Evolutionary conservation across 208 protist genomes (phyloP), one percentile per base, ranked within the genome.

Genomic region (Leishmania braziliensis): DNA sequence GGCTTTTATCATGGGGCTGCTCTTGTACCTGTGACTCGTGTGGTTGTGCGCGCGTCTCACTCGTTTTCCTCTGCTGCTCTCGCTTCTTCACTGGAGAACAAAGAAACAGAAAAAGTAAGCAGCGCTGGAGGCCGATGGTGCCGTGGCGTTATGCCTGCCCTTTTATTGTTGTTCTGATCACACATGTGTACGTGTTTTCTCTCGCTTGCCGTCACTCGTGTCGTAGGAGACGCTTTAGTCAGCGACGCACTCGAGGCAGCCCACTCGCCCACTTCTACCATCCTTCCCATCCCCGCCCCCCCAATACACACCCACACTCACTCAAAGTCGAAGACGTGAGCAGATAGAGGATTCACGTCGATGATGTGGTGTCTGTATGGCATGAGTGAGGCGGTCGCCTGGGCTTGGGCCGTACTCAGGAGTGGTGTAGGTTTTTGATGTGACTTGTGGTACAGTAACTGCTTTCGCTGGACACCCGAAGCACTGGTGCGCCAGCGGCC

Each of bases 401-500:
- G 43, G 33, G 10, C 50, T 20, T 60, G 33, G 43, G 63, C 70
- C 2, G 60, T 78, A 3, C 20, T 80, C 33, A 48, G 81, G 81
- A 39, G 69, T 78, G 18, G 66, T 81, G 54, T 58, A 77, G 60
- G 39, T 54, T 20, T 36, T 73, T 33, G 76, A 80, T 66, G 75
- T 36, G 20, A 73, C 76, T 12, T 54, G 20, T 51, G 43, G 54
- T 23, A n/a, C 70, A 9, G 53, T 65, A 16, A 77, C 76, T 5
- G 81, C 74, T 39, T 80, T 73, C n/a, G 58, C 74, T 4, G 76
- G 60, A 10, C 63, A 69, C 58, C 26, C 36, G 18, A 36, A 68
- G 20, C 70, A 46, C 3, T 80, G 75, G 69, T 43, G 69, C 65
- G 53, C 70, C 70, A 18, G 65, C 65, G 23, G 6, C 81, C 20